phyloP scores from a whole-genome alignment of 192 early-diverging fungal species.

The Backusella westeae region DNA sequence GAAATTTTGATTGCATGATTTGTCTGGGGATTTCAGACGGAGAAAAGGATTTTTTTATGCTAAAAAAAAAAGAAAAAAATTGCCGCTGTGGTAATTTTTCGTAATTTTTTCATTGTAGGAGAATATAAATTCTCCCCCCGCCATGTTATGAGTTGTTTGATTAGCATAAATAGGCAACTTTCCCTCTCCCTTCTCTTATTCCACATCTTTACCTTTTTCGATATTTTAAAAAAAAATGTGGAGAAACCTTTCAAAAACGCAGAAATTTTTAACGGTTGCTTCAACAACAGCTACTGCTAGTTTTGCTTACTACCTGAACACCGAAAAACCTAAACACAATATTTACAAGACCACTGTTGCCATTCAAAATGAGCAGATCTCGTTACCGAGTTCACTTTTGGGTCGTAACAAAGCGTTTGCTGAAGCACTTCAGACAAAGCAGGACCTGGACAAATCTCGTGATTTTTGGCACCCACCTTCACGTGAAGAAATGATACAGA shows the following conservation, averaged over 20 bases:
- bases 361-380: not conserved
- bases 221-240: constrained; percentile 27
- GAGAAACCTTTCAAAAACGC: constrained; percentile 29
- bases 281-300: constrained; percentile 19
- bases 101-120: not conserved
- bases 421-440: constrained; percentile 17
- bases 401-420: constrained; percentile 12
- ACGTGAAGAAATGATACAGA: constrained; percentile 67
- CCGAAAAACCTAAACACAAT: not conserved
- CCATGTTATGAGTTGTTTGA: not conserved
- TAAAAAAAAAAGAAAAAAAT: not conserved
- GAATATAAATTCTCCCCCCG: not conserved
- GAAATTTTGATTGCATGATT: not conserved
- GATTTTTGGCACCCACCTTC: constrained; percentile 76
- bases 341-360: constrained; percentile 10
- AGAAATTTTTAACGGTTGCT: constrained; percentile 24
- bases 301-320: constrained; percentile 16
- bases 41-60: not conserved
- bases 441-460: constrained; percentile 44
- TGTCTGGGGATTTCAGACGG: not conserved
- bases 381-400: not conserved
- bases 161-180: not conserved
- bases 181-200: not conserved
- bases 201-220: not conserved
- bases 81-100: not conserved